A percentile compares a stretch with the other conserved stretches of the same genome.
phyloP scores from a whole-genome alignment of 202 grass and related monocot species.

The Setaria italica region DNA sequence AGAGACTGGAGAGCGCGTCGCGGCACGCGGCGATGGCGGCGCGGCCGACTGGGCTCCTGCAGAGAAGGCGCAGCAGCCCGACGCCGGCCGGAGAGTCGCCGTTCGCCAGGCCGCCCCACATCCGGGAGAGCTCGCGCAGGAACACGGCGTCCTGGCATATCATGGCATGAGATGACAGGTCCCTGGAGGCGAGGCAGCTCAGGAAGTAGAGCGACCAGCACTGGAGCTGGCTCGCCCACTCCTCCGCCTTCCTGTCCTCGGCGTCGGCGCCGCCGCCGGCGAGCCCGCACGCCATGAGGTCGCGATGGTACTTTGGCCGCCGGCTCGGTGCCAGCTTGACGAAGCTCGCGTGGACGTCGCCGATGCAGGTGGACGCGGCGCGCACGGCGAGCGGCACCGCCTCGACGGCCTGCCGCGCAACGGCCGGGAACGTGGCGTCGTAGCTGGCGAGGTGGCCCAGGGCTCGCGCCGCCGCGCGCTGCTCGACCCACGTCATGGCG shows the following conservation, averaged over 20 bases:
- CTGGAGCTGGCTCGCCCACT: constrained; percentile 98
- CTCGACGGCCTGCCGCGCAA: constrained; percentile 60
- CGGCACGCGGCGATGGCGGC: constrained; percentile 57
- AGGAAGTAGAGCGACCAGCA: constrained; percentile 95
- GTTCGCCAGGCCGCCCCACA: constrained; percentile 97
- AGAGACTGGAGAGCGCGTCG: constrained; percentile 66
- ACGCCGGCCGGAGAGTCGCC: constrained; percentile 84
- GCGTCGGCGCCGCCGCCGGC: constrained; percentile 39
- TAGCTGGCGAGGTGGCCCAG: constrained; percentile 95
- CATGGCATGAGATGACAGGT: constrained; percentile 61
- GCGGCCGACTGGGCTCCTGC: constrained; percentile 64
- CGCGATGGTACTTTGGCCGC: constrained; percentile 79
- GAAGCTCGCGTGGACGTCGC: constrained; percentile 61
- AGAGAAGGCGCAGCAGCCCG: constrained; percentile 80
- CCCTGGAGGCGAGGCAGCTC: constrained; percentile 81
- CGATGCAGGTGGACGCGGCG: constrained; percentile 64
- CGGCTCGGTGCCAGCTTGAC: constrained; percentile 41
- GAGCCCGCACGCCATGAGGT: constrained; percentile 64
- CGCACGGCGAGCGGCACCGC: constrained; percentile 65
- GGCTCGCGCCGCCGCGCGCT: constrained; percentile 72
- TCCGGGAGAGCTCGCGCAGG: constrained; percentile 69
- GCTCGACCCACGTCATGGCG: constrained; percentile 89
- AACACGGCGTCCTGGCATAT: constrained; percentile 65
- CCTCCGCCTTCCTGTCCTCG: constrained; percentile 85
- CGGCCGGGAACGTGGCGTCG: constrained; percentile 69